Evolutionary conservation across 306 rosid genomes (phyloP).

Genomic region (Mimosa pudica): DNA sequence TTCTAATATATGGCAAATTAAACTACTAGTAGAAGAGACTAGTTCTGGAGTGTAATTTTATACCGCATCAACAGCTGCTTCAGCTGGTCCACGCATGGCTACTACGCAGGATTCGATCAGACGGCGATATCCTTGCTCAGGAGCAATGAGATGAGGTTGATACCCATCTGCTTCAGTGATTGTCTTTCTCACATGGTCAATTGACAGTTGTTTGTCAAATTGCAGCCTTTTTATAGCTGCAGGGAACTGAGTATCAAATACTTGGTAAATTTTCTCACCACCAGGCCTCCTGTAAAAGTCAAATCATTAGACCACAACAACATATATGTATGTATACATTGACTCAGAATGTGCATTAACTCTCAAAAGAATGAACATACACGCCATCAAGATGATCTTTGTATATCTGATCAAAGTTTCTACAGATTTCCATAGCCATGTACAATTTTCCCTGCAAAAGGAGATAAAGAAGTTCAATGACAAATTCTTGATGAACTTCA

Average conservation of each 20-base stretch:
- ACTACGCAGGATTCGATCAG: conserved; percentile 90
- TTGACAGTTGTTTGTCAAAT: conserved; percentile 90
- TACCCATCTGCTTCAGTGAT: conserved; percentile 99
- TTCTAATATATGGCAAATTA: neutral
- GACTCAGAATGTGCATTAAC: neutral
- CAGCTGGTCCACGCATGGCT: conserved; percentile 92
- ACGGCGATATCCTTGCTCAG: conserved; percentile 98
- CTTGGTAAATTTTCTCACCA: conserved; percentile 89
- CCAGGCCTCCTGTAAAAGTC: conserved; percentile 77
- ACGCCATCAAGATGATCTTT: conserved; percentile 98
- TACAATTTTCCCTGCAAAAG: conserved; percentile 87
- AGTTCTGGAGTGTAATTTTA: conserved; percentile 14
- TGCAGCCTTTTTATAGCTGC: conserved; percentile 93
- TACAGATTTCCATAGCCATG: conserved; percentile 88
- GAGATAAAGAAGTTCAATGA: conserved; percentile 13
- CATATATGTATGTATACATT: neutral
- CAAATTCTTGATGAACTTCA: conserved; percentile 14
- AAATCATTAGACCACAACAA: conserved; percentile 14
- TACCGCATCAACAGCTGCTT: conserved; percentile 97
- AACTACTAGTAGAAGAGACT: neutral
- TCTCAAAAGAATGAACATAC: conserved; percentile 48
- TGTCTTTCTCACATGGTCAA: conserved; percentile 90
- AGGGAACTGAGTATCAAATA: conserved; percentile 94
- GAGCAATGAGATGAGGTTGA: conserved; percentile 98
- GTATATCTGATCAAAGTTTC: conserved; percentile 81